These are phyloP conservation scores for Oidium heveae DNA, from an alignment of 2,329 filamentous ascomycete species.

Conservation along the genomic window DNA sequence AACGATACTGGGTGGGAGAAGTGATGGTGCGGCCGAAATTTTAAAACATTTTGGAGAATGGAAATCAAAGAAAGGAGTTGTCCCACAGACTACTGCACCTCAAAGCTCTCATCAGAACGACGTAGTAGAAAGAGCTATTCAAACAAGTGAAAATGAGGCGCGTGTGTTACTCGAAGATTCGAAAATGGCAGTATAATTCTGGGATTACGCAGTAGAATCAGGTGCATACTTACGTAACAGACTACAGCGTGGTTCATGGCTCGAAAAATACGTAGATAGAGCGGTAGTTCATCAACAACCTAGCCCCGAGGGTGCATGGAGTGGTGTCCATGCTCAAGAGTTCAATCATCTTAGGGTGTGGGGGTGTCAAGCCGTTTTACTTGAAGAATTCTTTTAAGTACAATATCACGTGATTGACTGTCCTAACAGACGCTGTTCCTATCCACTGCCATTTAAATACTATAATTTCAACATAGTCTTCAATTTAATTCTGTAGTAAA, in stretches of 20 bases:
- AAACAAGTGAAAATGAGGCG: not conserved
- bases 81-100: not conserved
- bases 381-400: no score
- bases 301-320: not conserved
- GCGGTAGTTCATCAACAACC: not conserved
- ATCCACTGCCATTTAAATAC: no score
- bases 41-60: not conserved
- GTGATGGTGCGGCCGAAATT: not conserved
- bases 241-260: not conserved
- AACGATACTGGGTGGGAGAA: not conserved
- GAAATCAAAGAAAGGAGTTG: not conserved
- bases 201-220: not conserved
- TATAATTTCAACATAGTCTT: no score
- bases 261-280: not conserved
- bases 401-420: no score
- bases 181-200: not conserved
- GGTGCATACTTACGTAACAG: not conserved
- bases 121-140: not conserved
- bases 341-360: no score
- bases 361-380: no score
- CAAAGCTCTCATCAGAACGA: not conserved
- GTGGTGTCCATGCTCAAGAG: not conserved
- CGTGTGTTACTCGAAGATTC: not conserved
- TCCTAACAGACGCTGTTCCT: no score
- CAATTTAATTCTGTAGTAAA: no score